Conservation (phyloP, 1,284 basidiomycete genomes). For the Pterula multifida region DNA sequence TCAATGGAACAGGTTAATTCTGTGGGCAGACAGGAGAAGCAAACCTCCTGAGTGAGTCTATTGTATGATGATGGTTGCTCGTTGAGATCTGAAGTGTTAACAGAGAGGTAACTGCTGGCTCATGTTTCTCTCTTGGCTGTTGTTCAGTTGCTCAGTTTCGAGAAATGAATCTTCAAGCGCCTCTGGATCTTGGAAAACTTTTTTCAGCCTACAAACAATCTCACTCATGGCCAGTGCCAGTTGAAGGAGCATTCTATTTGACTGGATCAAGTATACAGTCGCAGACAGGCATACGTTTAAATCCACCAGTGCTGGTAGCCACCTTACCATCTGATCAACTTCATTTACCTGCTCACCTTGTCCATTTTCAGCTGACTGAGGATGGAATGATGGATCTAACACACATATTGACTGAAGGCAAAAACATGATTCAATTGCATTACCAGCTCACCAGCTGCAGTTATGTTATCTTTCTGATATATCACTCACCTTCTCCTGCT, state of each 20-base stretch:
- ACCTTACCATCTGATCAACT: not conserved
- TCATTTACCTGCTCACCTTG: constrained; percentile 4
- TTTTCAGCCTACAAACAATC: constrained; percentile 11
- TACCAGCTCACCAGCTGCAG: constrained; percentile 22
- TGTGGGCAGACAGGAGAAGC: not conserved
- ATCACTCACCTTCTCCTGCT: constrained; percentile 24
- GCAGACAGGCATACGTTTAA: constrained; percentile 14
- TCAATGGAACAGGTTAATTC: constrained; percentile 9
- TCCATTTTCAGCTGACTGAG: constrained; percentile 19
- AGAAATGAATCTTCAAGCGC: constrained; percentile 8
- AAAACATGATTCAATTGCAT: constrained; percentile 22
- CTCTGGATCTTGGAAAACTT: constrained; percentile 12
- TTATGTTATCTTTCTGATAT: constrained; percentile 25
- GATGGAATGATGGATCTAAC: constrained; percentile 31
- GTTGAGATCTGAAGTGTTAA: no score
- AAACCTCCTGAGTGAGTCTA: constrained; percentile 11
- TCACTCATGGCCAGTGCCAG: constrained; percentile 18
- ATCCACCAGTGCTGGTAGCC: constrained; percentile 26
- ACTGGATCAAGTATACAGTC: constrained; percentile 6
- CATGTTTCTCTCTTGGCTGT: constrained; percentile 24
- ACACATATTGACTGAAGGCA: constrained; percentile 20
- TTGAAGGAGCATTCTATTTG: no score
- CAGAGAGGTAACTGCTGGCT: constrained; percentile 16
- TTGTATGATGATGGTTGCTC: no score
- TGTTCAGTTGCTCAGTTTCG: constrained; percentile 17